Evolutionary conservation across 208 protist genomes (phyloP).

Genomic region (Leishmania mexicana): DNA sequence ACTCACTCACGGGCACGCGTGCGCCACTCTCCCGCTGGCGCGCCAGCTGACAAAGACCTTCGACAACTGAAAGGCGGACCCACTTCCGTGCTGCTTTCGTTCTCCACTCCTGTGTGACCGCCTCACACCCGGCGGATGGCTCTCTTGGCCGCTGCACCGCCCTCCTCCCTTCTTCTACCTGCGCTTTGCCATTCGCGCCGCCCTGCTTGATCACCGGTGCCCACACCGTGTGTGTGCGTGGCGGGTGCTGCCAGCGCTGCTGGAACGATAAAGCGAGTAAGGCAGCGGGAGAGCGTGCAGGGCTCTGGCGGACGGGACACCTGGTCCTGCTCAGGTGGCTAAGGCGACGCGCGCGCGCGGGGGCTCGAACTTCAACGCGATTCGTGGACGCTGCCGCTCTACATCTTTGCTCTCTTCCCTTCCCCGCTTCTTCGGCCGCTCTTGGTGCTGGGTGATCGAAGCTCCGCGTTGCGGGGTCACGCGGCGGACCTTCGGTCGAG

Average conservation of each 20-base stretch:
- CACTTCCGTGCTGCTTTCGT: background rate
- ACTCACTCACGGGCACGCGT: background rate
- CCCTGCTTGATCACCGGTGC: no score
- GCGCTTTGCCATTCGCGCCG: no score
- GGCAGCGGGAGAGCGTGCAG: background rate
- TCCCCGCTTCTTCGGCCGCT: background rate
- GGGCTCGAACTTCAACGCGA: background rate
- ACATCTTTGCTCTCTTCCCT: background rate
- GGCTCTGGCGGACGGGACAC: background rate
- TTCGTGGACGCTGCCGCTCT: background rate
- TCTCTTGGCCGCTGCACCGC: background rate
- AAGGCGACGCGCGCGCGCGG: background rate
- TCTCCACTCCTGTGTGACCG: background rate
- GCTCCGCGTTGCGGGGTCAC: no score
- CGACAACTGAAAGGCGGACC: background rate
- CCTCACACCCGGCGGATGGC: background rate
- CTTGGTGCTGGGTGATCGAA: background rate
- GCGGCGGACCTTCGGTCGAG: no score
- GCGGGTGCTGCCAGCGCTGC: background rate
- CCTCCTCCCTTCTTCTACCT: background rate
- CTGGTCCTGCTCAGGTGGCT: background rate
- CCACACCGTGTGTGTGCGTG: background rate
- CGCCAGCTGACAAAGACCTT: background rate
- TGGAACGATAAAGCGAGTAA: background rate
- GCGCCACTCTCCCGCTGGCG: background rate